These are phyloP conservation scores for Cytospora mali DNA, from an alignment of 2,329 filamentous ascomycete genomes.

Conservation along the genomic window DNA sequence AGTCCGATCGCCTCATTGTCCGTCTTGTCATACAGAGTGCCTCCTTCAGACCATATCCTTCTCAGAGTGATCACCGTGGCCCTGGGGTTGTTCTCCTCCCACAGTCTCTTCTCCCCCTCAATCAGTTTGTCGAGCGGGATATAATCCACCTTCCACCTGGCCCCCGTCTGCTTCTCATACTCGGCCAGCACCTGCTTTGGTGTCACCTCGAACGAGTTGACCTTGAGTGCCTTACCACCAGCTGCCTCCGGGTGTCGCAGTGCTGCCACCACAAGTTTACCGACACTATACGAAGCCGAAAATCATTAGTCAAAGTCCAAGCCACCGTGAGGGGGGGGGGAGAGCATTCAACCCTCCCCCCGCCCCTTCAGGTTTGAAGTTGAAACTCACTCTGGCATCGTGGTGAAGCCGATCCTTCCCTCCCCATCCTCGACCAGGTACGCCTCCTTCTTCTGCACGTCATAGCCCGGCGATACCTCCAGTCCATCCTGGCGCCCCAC, in stretches of 20 bases:
- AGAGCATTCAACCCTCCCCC: too few relatives aligned
- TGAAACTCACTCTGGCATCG: slow-evolving; percentile 66
- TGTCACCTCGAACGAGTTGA: slow-evolving; percentile 72
- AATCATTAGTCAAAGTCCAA: slow-evolving; percentile 8
- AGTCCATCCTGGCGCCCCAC: slow-evolving; percentile 45
- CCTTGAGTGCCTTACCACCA: slow-evolving; percentile 60
- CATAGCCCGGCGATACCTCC: slow-evolving; percentile 56
- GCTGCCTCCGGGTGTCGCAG: slow-evolving; percentile 58
- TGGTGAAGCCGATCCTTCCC: slow-evolving; percentile 67
- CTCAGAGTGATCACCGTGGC: slow-evolving; percentile 63
- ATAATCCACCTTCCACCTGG: slow-evolving; percentile 57
- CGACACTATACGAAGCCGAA: slow-evolving; percentile 52
- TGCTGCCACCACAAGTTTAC: slow-evolving; percentile 64
- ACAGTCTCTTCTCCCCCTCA: slow-evolving; percentile 60
- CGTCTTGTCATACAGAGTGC: slow-evolving; percentile 68
- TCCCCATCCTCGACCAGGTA: slow-evolving; percentile 64
- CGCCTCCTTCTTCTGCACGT: slow-evolving; percentile 59
- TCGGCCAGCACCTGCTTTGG: slow-evolving; percentile 65
- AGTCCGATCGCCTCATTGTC: slow-evolving; percentile 65
- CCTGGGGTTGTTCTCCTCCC: slow-evolving; percentile 52
- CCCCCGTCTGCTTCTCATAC: slow-evolving; percentile 66
- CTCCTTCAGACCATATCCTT: slow-evolving; percentile 73
- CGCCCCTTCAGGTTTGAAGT: too few relatives aligned
- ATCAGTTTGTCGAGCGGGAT: slow-evolving; percentile 57
- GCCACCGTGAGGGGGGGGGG: too few relatives aligned